Conservation (phyloP, 179 eudicot genomes). For the Nepenthes alata region DNA sequence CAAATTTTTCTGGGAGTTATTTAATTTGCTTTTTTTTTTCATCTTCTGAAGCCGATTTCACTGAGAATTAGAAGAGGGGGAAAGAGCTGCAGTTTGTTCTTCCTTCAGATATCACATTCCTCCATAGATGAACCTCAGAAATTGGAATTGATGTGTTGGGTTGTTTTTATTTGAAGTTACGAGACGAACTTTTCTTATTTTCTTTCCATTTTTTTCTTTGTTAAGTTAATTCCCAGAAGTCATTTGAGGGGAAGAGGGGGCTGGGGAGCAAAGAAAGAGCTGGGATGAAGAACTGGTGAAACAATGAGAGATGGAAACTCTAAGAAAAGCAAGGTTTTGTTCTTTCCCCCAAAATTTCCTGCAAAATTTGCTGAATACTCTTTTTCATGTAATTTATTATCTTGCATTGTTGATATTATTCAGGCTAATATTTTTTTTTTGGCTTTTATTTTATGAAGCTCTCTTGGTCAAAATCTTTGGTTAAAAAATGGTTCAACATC, state of each 20-base stretch:
- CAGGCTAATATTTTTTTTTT: not conserved
- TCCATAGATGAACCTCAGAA: too few relatives aligned
- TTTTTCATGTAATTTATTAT: not conserved
- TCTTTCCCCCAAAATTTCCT: not conserved
- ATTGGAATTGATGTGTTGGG: too few relatives aligned
- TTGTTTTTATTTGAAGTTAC: constrained; percentile 9
- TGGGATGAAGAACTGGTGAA: constrained; percentile 34
- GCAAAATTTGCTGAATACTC: not conserved
- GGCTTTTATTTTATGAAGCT: constrained; percentile 33
- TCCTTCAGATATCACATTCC: too few relatives aligned
- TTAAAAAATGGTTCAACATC: constrained; percentile 79
- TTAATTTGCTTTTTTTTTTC: not conserved
- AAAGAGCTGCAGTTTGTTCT: not conserved
- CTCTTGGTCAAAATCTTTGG: constrained; percentile 72
- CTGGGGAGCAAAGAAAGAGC: not conserved
- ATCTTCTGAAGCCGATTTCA: not conserved
- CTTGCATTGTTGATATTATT: not conserved
- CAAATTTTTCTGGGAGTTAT: not conserved
- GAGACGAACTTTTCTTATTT: constrained; percentile 8
- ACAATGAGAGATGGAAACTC: constrained; percentile 23
- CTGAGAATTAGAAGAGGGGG: constrained; percentile 2
- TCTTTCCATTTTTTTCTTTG: constrained; percentile 1
- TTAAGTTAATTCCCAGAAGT: not conserved
- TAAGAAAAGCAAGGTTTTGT: constrained; percentile 44
- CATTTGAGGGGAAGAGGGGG: not conserved